Evolutionary conservation across 2,329 filamentous ascomycete genomes (phyloP).

Genomic region (Penicillium verrucosum): DNA sequence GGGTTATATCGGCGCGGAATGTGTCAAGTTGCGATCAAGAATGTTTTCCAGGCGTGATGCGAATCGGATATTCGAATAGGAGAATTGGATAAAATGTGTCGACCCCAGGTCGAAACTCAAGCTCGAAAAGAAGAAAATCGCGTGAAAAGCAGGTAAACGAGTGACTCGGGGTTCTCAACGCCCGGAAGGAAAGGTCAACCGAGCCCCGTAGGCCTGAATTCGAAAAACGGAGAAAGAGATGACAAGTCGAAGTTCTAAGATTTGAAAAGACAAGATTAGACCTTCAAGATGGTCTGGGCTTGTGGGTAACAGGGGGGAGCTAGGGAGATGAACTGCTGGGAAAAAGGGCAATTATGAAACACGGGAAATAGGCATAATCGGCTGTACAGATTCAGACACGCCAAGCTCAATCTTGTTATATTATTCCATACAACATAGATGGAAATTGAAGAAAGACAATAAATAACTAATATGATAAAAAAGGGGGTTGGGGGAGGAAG

Average conservation of each 20-base stretch:
- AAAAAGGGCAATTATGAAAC: conserved; percentile 9
- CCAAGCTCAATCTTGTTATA: background rate
- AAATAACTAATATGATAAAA: background rate
- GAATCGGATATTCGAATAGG: conserved; percentile 4
- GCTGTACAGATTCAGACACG: background rate
- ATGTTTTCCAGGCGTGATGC: background rate
- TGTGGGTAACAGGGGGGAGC: conserved; percentile 11
- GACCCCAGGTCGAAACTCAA: conserved; percentile 16
- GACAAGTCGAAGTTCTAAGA: conserved; percentile 16
- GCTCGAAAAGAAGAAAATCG: conserved; percentile 13
- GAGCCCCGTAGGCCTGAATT: conserved; percentile 20
- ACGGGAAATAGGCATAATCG: background rate
- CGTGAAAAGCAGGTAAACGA: conserved; percentile 20
- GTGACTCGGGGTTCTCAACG: conserved; percentile 17
- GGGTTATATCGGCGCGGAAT: conserved; percentile 14
- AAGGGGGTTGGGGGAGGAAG: background rate
- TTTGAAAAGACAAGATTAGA: conserved; percentile 3
- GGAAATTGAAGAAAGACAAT: background rate
- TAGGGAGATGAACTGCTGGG: conserved; percentile 13
- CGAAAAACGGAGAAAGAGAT: conserved; percentile 11
- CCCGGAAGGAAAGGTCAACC: conserved; percentile 23
- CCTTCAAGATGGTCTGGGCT: conserved; percentile 16
- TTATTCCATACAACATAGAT: background rate
- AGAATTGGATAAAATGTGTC: conserved; percentile 1
- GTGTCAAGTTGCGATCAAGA: conserved; percentile 18